Evolutionary conservation across 495 filamentous ascomycete species (phyloP), one percentile per base, ranked within the genome.

Genomic region (Bombardia bombarda): DNA sequence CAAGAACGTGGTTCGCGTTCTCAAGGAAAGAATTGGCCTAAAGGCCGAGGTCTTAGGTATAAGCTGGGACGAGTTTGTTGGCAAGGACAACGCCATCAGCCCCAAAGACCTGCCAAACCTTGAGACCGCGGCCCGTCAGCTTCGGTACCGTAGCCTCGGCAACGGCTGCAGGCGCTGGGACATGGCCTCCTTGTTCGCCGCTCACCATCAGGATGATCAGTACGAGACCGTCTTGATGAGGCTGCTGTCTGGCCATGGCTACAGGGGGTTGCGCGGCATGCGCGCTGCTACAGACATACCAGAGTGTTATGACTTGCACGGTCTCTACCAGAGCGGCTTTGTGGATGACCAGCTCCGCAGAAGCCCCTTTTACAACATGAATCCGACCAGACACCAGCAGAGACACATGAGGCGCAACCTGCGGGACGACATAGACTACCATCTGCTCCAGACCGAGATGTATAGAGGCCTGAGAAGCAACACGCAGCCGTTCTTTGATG

Each of bases 161-260:
- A 47, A 35, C n/a, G 73, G 72, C 12, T 90, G 85, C 56, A 54
- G 54, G 16, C 52, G 66, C 1, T 31, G 58, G 5, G 39, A 56
- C 0, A 72, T 84, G 20, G 55, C 60, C 18, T 68, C 75, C 2
- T 48, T 95, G 3, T 62, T 95, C 2, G 62, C 87, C 25, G 90
- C 82, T 6, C 90, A 98, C 58, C 90, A 96, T 60, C 68, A 74
- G 47, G 84, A 89, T 55, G 89, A 97, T 57, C 80, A 84, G 50
- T 85, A 86, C 28, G 92, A 98, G 62, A 95, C 90, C 0, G 73
- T 93, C 3, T 57, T 98, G 32, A 80, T 84, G 78, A 70, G 88
- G 32, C 55, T 96, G 30, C 61, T 79, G 0, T 58, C 63, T 16
- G 78, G 80, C 5, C 79, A 82, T 32, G 65, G 70, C 8, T 72